phyloP scores from a whole-genome alignment of 345 rosid species.

The Rhizophora mangle region DNA sequence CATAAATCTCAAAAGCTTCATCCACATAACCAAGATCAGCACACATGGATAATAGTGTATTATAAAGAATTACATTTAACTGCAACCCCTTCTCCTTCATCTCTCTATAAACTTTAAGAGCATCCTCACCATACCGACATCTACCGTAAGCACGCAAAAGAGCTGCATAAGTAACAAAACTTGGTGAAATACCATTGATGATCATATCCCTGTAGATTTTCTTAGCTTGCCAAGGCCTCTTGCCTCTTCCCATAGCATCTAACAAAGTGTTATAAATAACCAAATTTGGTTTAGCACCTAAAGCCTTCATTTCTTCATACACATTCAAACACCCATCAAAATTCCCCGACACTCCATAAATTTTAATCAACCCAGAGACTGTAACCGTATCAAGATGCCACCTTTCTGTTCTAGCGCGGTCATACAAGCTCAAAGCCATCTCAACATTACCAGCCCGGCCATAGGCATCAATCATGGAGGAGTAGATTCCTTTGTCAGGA shows the following conservation, averaged over 20 bases:
- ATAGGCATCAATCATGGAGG: constrained; percentile 80
- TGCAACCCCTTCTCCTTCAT: constrained; percentile 73
- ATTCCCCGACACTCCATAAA: constrained; percentile 56
- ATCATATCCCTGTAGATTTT: constrained; percentile 63
- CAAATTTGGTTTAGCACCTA: constrained; percentile 68
- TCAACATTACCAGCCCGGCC: constrained; percentile 71
- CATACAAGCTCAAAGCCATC: constrained; percentile 80
- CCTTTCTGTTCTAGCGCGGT: constrained; percentile 79
- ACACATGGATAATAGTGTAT: constrained; percentile 81
- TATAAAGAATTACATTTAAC: constrained; percentile 63
- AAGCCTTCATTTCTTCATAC: constrained; percentile 87
- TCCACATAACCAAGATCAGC: constrained; percentile 73
- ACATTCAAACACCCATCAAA: constrained; percentile 91
- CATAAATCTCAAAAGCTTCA: constrained; percentile 65
- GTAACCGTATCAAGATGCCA: constrained; percentile 70
- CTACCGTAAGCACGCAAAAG: constrained; percentile 75
- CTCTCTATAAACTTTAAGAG: constrained; percentile 58
- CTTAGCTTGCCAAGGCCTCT: constrained; percentile 94
- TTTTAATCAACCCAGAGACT: constrained; percentile 67
- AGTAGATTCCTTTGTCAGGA: constrained; percentile 64
- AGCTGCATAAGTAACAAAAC: constrained; percentile 59
- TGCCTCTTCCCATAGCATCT: constrained; percentile 91
- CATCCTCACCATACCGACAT: constrained; percentile 76
- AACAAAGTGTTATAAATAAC: constrained; percentile 63
- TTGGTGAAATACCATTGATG: constrained; percentile 55